Evolutionary conservation across 2,329 filamentous ascomycete species (phyloP).

Genomic region (Alternaria ventricosa): DNA sequence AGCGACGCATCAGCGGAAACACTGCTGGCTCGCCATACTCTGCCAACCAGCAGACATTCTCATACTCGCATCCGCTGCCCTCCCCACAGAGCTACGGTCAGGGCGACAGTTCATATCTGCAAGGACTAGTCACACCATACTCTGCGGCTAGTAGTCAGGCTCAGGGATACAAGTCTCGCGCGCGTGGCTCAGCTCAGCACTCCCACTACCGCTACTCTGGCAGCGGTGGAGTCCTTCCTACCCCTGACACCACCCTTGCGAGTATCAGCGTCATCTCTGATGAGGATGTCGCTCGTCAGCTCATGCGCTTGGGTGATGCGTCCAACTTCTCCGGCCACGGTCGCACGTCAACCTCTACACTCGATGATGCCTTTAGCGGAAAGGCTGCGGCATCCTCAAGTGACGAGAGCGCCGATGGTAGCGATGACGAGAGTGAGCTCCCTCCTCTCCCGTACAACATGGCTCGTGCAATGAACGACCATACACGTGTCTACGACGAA

Average conservation of each 20-base stretch:
- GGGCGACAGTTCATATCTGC: slow-evolving; percentile 44
- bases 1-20: slow-evolving; percentile 77
- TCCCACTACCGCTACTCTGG: slow-evolving; percentile 51
- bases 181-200: slow-evolving; percentile 47
- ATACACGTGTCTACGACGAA: slow-evolving; percentile 55
- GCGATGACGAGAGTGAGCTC: slow-evolving; percentile 62
- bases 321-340: slow-evolving; percentile 87
- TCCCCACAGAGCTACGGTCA: slow-evolving; percentile 78
- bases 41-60: slow-evolving; percentile 79
- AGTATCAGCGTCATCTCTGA: slow-evolving; percentile 86
- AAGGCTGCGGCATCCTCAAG: slow-evolving; percentile 65
- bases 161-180: slow-evolving; percentile 44
- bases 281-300: slow-evolving; percentile 94
- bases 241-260: slow-evolving; percentile 94
- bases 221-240: slow-evolving; percentile 74
- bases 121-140: slow-evolving; percentile 47
- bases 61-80: slow-evolving; percentile 76
- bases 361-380: slow-evolving; percentile 92
- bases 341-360: slow-evolving; percentile 88
- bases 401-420: slow-evolving; percentile 73
- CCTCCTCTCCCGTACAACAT: slow-evolving; percentile 46
- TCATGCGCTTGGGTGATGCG: slow-evolving; percentile 94
- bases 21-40: slow-evolving; percentile 76
- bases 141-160: slow-evolving; percentile 40
- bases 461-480: slow-evolving; percentile 22